A percentile compares a stretch with the other conserved stretches of the same genome.
phyloP scores from a whole-genome alignment of 208 protist genomes.

The Crithidia brevicula region DNA sequence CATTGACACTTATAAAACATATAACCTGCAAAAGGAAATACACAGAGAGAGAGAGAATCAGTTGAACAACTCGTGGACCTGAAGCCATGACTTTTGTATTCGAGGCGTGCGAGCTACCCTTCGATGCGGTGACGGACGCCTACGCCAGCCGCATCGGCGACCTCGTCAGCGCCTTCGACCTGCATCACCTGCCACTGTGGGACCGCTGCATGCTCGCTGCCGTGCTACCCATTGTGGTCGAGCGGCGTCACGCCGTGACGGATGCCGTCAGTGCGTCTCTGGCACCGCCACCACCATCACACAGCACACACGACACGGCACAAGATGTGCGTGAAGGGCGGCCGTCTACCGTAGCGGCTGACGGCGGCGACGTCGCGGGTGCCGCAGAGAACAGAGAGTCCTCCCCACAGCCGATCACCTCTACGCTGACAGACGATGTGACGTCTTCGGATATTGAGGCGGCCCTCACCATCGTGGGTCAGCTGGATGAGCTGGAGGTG shows the following conservation, averaged over 20 bases:
- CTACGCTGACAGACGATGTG: neutral
- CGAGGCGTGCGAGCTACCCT: slow-evolving; percentile 67
- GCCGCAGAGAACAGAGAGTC: neutral
- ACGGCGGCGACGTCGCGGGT: slow-evolving; percentile 7
- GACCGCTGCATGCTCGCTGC: slow-evolving; percentile 58
- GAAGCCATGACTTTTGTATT: slow-evolving; percentile 72
- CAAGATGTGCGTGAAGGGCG: no score
- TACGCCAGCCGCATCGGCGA: slow-evolving; percentile 15
- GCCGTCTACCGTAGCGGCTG: neutral
- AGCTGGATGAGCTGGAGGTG: slow-evolving; percentile 70
- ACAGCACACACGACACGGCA: no score
- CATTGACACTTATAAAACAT: no score
- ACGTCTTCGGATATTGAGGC: slow-evolving; percentile 36
- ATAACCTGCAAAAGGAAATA: slow-evolving; percentile 1
- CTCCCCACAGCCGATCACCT: neutral
- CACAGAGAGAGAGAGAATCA: neutral
- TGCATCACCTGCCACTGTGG: slow-evolving; percentile 54
- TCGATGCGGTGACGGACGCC: slow-evolving; percentile 40
- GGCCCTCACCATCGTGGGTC: slow-evolving; percentile 46
- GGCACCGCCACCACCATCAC: neutral
- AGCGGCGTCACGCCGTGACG: slow-evolving; percentile 18
- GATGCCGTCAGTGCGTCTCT: neutral
- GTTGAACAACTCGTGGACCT: neutral
- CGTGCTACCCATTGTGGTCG: slow-evolving; percentile 59
- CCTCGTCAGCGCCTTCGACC: slow-evolving; percentile 1